phyloP scores from a whole-genome alignment of 1,284 basidiomycete species.

The Polyporus tsugae region DNA sequence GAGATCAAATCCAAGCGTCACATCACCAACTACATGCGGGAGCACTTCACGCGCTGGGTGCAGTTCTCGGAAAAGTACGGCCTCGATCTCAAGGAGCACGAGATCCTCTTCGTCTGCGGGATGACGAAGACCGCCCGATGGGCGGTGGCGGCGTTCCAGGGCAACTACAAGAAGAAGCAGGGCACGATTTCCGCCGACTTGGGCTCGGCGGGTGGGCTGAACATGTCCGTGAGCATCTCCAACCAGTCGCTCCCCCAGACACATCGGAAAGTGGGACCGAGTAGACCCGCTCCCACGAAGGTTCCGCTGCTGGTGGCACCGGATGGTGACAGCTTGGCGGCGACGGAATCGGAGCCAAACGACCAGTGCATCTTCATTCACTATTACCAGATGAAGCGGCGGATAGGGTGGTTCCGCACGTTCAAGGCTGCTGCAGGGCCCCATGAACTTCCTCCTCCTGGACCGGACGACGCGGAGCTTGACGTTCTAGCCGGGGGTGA shows the following conservation, averaged over 20 bases:
- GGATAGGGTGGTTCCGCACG: constrained; percentile 17
- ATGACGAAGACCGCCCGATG: constrained; percentile 36
- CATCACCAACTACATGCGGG: constrained; percentile 28
- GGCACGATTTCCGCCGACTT: constrained; percentile 6
- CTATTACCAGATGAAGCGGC: constrained; percentile 36
- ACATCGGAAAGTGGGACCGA: constrained; percentile 8
- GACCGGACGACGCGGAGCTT: neutral
- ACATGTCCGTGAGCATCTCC: constrained; percentile 10
- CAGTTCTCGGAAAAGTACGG: constrained; percentile 26
- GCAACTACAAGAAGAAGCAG: constrained; percentile 6
- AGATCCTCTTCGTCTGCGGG: constrained; percentile 37
- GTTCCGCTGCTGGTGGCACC: neutral
- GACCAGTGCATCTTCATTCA: constrained; percentile 36
- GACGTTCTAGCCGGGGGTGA: neutral
- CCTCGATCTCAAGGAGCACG: constrained; percentile 25
- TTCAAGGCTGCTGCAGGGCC: constrained; percentile 33
- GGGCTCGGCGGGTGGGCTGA: constrained; percentile 1
- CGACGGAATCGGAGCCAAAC: neutral
- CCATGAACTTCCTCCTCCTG: constrained; percentile 17
- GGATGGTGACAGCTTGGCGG: neutral
- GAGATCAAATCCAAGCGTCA: constrained; percentile 24
- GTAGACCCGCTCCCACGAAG: no score
- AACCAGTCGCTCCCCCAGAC: constrained; percentile 8
- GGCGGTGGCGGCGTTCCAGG: constrained; percentile 28
- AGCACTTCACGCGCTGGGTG: constrained; percentile 33